Conservation (phyloP, 768 basidiomycete genomes). For the Daedaleopsis nitida region DNA sequence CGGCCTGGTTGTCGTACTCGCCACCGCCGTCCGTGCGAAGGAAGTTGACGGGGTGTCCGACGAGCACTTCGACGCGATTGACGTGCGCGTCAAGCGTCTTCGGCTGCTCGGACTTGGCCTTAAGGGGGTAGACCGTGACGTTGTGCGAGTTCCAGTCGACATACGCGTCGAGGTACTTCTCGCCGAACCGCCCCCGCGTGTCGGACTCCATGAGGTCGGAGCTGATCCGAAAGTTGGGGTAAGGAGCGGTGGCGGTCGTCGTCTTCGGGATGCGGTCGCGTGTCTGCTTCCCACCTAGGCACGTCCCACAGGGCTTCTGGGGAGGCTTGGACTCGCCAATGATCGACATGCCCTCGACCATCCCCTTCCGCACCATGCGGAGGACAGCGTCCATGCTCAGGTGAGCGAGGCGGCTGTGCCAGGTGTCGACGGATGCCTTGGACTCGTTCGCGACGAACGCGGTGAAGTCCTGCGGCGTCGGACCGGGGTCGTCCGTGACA, state of each 20-base stretch:
- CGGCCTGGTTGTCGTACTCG: conserved; percentile 23
- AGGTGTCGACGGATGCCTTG: conserved; percentile 12
- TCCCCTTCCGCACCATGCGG: conserved; percentile 14
- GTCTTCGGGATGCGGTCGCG: conserved; percentile 14
- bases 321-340: background rate
- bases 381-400: conserved; percentile 13
- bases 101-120: background rate
- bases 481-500: background rate
- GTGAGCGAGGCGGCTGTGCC: conserved; percentile 23
- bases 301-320: conserved; percentile 14
- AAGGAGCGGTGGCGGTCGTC: conserved; percentile 3
- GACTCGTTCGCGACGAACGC: conserved; percentile 5
- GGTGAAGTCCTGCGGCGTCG: background rate
- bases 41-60: conserved; percentile 13
- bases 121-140: conserved; percentile 2
- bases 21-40: conserved; percentile 27
- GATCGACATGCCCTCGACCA: conserved; percentile 24
- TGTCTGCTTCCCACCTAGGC: conserved; percentile 29
- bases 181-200: background rate
- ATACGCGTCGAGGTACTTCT: conserved; percentile 3
- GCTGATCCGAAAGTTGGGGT: conserved; percentile 1
- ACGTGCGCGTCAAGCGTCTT: conserved; percentile 22
- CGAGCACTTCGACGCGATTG: conserved; percentile 11
- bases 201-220: conserved; percentile 7
- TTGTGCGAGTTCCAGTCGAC: background rate